phyloP scores from a whole-genome alignment of 768 basidiomycete species.

The Kwoniella pini region DNA sequence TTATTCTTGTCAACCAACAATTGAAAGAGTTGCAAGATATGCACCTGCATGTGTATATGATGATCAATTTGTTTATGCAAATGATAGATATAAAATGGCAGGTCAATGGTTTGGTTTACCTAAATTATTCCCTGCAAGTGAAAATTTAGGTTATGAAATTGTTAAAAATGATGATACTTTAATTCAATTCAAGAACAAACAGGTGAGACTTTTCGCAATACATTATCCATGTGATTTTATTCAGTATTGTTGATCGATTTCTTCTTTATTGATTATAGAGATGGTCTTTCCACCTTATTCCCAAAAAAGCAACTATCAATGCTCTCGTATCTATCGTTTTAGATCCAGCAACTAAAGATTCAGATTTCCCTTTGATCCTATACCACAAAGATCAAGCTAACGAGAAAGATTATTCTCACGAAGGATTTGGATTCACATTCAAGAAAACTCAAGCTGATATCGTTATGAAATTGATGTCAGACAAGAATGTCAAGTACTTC shows the following conservation, averaged over 20 bases:
- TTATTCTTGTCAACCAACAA: slow-evolving; percentile 57
- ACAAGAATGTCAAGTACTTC: slow-evolving; percentile 42
- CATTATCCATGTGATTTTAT: too few species aligned
- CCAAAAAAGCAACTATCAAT: slow-evolving; percentile 57
- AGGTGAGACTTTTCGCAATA: slow-evolving; percentile 35
- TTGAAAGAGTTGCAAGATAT: slow-evolving; percentile 56
- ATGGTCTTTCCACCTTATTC: slow-evolving; percentile 57
- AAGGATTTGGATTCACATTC: slow-evolving; percentile 57
- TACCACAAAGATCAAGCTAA: slow-evolving; percentile 53
- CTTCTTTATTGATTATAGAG: slow-evolving; percentile 32
- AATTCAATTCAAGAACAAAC: slow-evolving; percentile 59
- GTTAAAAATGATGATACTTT: slow-evolving; percentile 54
- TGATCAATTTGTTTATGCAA: slow-evolving; percentile 58
- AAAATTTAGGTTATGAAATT: slow-evolving; percentile 56
- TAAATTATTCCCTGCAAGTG: slow-evolving; percentile 55
- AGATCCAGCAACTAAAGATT: slow-evolving; percentile 57
- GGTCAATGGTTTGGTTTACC: slow-evolving; percentile 58
- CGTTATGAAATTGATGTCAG: slow-evolving; percentile 39
- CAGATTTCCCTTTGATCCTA: slow-evolving; percentile 55
- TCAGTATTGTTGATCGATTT: not conserved
- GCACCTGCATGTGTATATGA: slow-evolving; percentile 48
- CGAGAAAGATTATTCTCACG: slow-evolving; percentile 58
- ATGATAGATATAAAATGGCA: slow-evolving; percentile 56
- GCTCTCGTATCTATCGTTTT: slow-evolving; percentile 57
- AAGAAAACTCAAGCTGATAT: slow-evolving; percentile 58